A percentile compares a stretch with the other conserved stretches of the same genome.
These are phyloP conservation scores for Macrophomina phaseolina DNA, from an alignment of 2,329 filamentous ascomycete species.

Conservation along the genomic window DNA sequence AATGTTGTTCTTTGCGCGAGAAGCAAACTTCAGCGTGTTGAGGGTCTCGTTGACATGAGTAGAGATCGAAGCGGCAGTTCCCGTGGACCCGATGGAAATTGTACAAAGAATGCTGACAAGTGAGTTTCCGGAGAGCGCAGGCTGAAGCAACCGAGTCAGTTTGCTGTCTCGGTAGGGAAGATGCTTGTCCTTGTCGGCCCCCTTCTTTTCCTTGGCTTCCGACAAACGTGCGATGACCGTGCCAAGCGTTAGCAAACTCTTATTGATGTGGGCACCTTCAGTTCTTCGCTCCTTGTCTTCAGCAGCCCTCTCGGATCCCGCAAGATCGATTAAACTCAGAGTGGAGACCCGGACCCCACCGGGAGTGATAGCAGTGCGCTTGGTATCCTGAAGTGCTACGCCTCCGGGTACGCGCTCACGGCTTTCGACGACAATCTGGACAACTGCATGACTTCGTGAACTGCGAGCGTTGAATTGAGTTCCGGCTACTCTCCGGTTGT, in stretches of 20 bases:
- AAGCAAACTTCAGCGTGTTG: slow-evolving; percentile 96
- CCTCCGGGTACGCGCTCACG: slow-evolving; percentile 76
- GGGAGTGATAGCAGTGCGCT: slow-evolving; percentile 57
- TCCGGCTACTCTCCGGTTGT: slow-evolving; percentile 86
- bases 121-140: slow-evolving; percentile 89
- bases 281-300: slow-evolving; percentile 92
- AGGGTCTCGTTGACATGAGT: slow-evolving; percentile 86
- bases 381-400: slow-evolving; percentile 48
- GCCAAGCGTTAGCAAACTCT: slow-evolving; percentile 90
- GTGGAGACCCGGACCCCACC: slow-evolving; percentile 96
- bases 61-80: slow-evolving; percentile 71
- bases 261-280: slow-evolving; percentile 98
- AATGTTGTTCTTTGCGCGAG: slow-evolving; percentile 95
- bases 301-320: slow-evolving; percentile 93
- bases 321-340: slow-evolving; percentile 91
- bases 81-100: slow-evolving; percentile 82
- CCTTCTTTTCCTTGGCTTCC: slow-evolving; percentile 85
- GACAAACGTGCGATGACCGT: slow-evolving; percentile 95
- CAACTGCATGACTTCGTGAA: slow-evolving; percentile 96
- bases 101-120: slow-evolving; percentile 97
- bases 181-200: slow-evolving; percentile 84
- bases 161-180: slow-evolving; percentile 97
- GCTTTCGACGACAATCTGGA: slow-evolving; percentile 98
- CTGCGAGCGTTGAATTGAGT: slow-evolving; percentile 97
- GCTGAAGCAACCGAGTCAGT: slow-evolving; percentile 88